Evolutionary conservation across 2,329 filamentous ascomycete genomes (phyloP), one percentile per base, ranked within the genome.

Genomic region (Keithomyces neogunnii): DNA sequence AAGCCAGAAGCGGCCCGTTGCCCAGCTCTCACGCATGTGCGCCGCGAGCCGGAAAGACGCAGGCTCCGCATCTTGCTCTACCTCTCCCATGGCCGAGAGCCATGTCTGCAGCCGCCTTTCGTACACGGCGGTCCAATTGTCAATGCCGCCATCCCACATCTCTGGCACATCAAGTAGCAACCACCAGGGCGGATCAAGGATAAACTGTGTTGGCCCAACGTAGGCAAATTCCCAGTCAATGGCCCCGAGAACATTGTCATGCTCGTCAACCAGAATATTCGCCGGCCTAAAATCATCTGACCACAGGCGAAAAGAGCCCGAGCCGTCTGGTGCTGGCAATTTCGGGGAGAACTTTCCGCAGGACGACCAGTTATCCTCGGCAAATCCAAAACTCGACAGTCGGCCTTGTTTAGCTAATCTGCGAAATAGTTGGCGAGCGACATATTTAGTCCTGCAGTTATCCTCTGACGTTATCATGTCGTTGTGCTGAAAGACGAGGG

Each of bases 171-270:
- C 51, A 2, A 71, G 52, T 1, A 72, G 60, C 2, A 73, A 56
- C 69, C 67, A 72, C 67, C 66, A 71, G 0, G 69, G 69, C 4
- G 67, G 64, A 48, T 66, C 63, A 45, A 62, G 58, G 5, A 40
- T 47, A 44, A 69, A 71, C 39, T 70, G 61, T 13, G 60, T 50
- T 0, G 68, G 67, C 0, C 59, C 68, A 1, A 53, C 60, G 50
- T 71, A 70, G 0, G 65, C 54, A 51, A 67, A 69, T 57, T 73
- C 71, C 68, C 68, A 73, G 53, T 73, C 69, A 3, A 74, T 66
- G 0, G 69, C 59, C 4, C 59, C 64, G 10, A 62, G 58, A 1
- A 71, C 53, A 0, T 57, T 35, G 11, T 35, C 33, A 7, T 6
- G 11, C 6, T 35, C 33, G 33, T 6, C 11, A 53, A 72, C 7